Evolutionary conservation across 768 basidiomycete genomes (phyloP).

Genomic region (Russula sp.): DNA sequence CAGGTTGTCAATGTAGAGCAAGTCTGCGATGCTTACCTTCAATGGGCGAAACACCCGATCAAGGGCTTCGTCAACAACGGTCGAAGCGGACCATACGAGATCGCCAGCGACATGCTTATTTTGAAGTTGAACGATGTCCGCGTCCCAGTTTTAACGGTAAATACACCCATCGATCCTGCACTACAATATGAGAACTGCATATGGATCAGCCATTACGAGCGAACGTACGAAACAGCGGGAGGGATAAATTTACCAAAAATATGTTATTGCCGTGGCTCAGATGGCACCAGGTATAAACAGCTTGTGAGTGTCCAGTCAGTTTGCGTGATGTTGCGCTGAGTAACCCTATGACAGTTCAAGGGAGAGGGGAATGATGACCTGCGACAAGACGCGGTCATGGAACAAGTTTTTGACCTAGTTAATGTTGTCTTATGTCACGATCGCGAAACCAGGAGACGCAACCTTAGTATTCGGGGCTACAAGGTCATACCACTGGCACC

Average conservation of each 20-base stretch:
- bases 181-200: slow-evolving; percentile 65
- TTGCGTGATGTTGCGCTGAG: slow-evolving; percentile 3
- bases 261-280: slow-evolving; percentile 59
- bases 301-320: slow-evolving; percentile 54
- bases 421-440: slow-evolving; percentile 75
- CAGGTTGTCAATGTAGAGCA: slow-evolving; percentile 54
- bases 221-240: slow-evolving; percentile 60
- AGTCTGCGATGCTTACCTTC: slow-evolving; percentile 61
- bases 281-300: slow-evolving; percentile 69
- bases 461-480: slow-evolving; percentile 76
- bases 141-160: slow-evolving; percentile 83
- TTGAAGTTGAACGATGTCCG: slow-evolving; percentile 49
- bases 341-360: slow-evolving; percentile 63
- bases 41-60: slow-evolving; percentile 69
- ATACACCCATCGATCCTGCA: slow-evolving; percentile 66
- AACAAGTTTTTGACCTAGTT: slow-evolving; percentile 91
- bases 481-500: slow-evolving; percentile 82
- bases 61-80: slow-evolving; percentile 34
- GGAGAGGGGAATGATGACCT: slow-evolving; percentile 88
- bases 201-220: slow-evolving; percentile 64
- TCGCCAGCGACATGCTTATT: slow-evolving; percentile 50
- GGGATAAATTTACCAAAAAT: slow-evolving; percentile 86
- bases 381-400: slow-evolving; percentile 98
- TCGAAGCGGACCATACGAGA: slow-evolving; percentile 33
- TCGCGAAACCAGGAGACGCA: slow-evolving; percentile 68